phyloP scores from a whole-genome alignment of 108 stramenopile species.

The Cyclotella atomus region DNA sequence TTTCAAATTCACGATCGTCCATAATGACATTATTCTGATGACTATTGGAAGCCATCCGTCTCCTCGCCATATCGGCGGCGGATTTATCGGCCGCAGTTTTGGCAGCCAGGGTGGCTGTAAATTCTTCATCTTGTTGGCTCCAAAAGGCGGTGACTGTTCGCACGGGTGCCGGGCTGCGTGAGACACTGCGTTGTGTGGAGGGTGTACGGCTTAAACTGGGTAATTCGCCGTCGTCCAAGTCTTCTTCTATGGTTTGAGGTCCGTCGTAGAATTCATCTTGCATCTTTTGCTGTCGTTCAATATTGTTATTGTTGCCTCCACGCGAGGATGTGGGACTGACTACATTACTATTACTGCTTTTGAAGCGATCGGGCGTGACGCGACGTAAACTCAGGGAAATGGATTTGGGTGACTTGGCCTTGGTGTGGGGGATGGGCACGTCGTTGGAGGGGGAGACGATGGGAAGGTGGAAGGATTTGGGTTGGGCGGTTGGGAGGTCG shows the following conservation, averaged over 20 bases:
- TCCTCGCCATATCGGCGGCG: neutral
- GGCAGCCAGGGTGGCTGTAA: neutral
- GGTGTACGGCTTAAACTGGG: slow-evolving; percentile 26
- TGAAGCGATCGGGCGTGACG: no score
- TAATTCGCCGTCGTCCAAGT: slow-evolving; percentile 47
- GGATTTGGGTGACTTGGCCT: no score
- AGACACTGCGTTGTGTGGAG: neutral
- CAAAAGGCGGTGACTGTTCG: neutral
- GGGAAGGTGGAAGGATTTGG: slow-evolving; percentile 10
- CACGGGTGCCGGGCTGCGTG: neutral
- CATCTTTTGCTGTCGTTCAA: slow-evolving; percentile 30
- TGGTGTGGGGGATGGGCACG: no score
- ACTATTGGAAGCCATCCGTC: neutral
- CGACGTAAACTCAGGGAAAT: no score
- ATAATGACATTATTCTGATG: neutral
- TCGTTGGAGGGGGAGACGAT: slow-evolving; percentile 7
- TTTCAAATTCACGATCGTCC: neutral
- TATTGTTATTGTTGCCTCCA: neutral
- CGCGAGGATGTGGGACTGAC: neutral
- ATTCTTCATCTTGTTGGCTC: neutral
- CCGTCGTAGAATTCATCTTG: slow-evolving; percentile 26
- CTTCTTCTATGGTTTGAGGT: neutral
- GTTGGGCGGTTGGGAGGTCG: neutral
- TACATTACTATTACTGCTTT: no score
- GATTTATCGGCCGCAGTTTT: neutral